Base-by-base conservation (phyloP, 2,329 filamentous ascomycete genomes). In the Fusarium anguioides region DNA sequence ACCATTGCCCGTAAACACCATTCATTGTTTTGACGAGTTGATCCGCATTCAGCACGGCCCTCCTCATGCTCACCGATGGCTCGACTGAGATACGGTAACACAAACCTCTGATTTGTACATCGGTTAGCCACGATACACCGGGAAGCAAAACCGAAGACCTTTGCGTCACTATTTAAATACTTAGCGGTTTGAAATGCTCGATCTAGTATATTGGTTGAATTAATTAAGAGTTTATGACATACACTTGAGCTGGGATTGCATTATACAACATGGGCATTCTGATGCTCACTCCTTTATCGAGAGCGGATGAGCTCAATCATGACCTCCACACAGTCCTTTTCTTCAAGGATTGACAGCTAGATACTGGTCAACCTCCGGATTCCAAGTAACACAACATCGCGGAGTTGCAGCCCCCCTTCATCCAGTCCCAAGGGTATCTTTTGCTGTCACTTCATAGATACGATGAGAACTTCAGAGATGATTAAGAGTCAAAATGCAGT, bases 41-140 rank as follows among this genome's bases (percentile, higher is more conserved):
- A 48, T 26, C 42, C 35, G 40, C 35, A 42, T 41, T 31, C 41
- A 48, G 44, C 51, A 27, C 35, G 51, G 50, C 20, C 48, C 26
- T 52, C 36, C 39, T 50, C 31, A 23, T 55, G 52, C 61, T 69
- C 66, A 69, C 52, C 66, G 58, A 69, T 67, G 48, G 62, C 46
- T 69, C 52, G 49, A 64, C 49, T 53, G 49, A 69, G 36, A 50
- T 49, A 49, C 47, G 57, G 66, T 69, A 52, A 56, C 66, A 69
- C 66, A 69, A 26, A 35, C 18, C 51, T 66, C 37, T 66, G 45
- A 55, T 69, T 55, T 65, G 66, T 65, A 66, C 48, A n/a, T 66
- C 26, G 18, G 50, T 40, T 41, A 50, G 27, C 44, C 57, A 66
- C 45, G 49, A 51, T 26, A 42, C 44, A 64, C 66, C 58, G 40